Base-by-base conservation (phyloP, 495 filamentous ascomycete genomes). In the Penicillium fimorum region DNA sequence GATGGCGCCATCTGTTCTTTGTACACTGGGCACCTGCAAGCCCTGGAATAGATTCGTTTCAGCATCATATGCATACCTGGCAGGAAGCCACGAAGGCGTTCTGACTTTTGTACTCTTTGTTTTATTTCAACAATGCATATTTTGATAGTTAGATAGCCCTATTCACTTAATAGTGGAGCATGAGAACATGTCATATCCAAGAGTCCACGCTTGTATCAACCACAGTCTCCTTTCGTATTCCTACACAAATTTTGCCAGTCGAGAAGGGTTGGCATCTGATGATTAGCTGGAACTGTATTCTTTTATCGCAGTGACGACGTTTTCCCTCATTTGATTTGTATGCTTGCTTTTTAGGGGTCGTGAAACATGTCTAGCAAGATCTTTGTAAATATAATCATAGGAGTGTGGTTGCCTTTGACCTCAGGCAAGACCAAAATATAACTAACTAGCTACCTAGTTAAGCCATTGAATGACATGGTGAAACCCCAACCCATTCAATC, bases 1-100 rank as follows among this genome's bases (percentile, higher is more conserved):
- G 11, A 47, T 47, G 4, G 0, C 9, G 13, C 35, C 11, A 7
- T 40, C 37, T 29, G 3, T 24, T 11, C 9, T 4, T 52, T 20
- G 22, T 8, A 27, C 27, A 9, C 8, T 1, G 3, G 45, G 24
- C 15, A 11, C 17, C 17, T n/a, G 11, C 11, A 33, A 27, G 48
- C 8, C 33, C 4, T 38, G n/a, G 3, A 48, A n/a, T 20, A 1
- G 22, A 11, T 15, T 37, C 17, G 22, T 38, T 25, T 32, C 47
- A 13, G 9, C 6, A 30, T 22, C 22, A 13, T 46, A 46, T 47
- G 43, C 52, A 54, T 54, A 46, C 15, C 22, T 46, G 52, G 52
- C 52, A 47, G 43, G 15, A 54, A 37, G 43, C 52, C 52, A 47
- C 20, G 15, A 45, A 38, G 52, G 52, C 52, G 52, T 54, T 47